These are phyloP conservation scores for Microdochium paspali DNA, from an alignment of 2,329 filamentous ascomycete genomes.

Conservation along the genomic window DNA sequence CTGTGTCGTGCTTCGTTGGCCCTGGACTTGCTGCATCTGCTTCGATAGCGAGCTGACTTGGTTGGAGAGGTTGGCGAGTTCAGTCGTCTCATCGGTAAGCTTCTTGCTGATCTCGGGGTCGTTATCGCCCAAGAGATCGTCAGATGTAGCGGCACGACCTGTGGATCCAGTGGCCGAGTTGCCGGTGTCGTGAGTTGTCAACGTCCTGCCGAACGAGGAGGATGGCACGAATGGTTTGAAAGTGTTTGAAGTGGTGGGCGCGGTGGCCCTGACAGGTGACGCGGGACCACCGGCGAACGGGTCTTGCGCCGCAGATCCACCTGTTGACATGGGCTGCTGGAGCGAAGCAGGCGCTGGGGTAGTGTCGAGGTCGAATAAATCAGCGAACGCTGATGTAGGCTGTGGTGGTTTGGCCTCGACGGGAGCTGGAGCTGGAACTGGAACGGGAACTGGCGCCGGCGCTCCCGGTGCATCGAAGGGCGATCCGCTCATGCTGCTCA, in stretches of 20 bases:
- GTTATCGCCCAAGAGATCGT: constrained; percentile 85
- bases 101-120: constrained; percentile 85
- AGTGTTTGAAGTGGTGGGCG: constrained; percentile 35
- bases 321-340: constrained; percentile 59
- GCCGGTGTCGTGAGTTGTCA: constrained; percentile 71
- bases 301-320: constrained; percentile 58
- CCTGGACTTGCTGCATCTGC: constrained; percentile 89
- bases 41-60: constrained; percentile 85
- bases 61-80: constrained; percentile 91
- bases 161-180: constrained; percentile 37
- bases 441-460: constrained; percentile 17
- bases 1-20: constrained; percentile 69
- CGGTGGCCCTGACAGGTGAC: constrained; percentile 36
- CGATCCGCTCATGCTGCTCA: constrained; percentile 36
- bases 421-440: constrained; percentile 21
- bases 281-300: constrained; percentile 49
- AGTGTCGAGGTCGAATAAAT: constrained; percentile 83
- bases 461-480: constrained; percentile 36
- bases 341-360: constrained; percentile 43
- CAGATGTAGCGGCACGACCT: constrained; percentile 37
- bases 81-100: constrained; percentile 78
- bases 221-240: constrained; percentile 92
- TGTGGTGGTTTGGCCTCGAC: constrained; percentile 20
- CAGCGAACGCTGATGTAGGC: constrained; percentile 79
- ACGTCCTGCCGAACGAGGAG: constrained; percentile 79